Evolutionary conservation across 2,329 filamentous ascomycete species (phyloP).

Genomic region (Apiospora phragmitis): DNA sequence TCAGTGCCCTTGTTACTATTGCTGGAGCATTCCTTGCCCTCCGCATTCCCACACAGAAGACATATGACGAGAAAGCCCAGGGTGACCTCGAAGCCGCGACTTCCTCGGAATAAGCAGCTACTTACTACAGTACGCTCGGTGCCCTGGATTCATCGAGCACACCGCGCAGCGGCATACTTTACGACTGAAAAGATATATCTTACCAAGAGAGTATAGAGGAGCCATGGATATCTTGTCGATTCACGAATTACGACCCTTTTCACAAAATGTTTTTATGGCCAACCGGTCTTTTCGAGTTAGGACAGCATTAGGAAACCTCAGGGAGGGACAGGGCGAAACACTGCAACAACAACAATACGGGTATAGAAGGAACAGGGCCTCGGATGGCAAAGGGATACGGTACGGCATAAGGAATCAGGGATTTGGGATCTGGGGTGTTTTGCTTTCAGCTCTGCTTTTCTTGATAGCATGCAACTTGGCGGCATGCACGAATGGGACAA

Average conservation of each 20-base stretch:
- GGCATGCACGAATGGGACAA: constrained; percentile 6
- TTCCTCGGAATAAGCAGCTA: background rate
- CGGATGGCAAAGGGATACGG: background rate
- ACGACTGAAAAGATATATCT: background rate
- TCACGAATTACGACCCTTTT: constrained; percentile 1
- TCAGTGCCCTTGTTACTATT: constrained; percentile 73
- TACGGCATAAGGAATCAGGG: background rate
- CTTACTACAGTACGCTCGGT: background rate
- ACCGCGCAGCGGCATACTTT: background rate
- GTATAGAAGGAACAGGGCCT: background rate
- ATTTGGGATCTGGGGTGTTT: background rate
- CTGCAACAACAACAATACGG: background rate
- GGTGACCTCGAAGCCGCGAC: constrained; percentile 14
- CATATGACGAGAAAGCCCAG: constrained; percentile 40
- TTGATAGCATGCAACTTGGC: background rate
- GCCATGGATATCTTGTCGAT: background rate
- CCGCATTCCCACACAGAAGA: constrained; percentile 68
- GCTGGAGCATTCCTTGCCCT: constrained; percentile 74
- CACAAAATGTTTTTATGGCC: background rate
- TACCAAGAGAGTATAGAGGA: background rate
- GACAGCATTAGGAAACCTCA: background rate
- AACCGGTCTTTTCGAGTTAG: background rate
- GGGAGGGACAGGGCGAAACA: constrained; percentile 1
- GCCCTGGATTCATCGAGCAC: background rate
- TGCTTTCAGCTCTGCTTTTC: constrained; percentile 4